phyloP scores from a whole-genome alignment of 371 early-diverging fungal species.

The Rhizopus microsporus region DNA sequence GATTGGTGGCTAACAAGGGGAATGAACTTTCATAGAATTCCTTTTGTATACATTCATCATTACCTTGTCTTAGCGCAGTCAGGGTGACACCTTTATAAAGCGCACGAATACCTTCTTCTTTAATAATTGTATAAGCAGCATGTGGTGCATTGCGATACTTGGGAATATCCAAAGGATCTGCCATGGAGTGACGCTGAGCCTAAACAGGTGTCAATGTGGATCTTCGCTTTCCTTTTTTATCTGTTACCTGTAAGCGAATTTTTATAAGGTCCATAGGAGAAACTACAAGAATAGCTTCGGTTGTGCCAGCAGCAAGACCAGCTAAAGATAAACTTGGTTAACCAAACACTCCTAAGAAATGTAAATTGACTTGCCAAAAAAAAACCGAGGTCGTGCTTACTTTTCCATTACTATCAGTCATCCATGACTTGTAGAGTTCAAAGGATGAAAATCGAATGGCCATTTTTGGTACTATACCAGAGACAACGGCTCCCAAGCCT shows the following conservation, averaged over 20 bases:
- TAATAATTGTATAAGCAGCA: conserved; percentile 88
- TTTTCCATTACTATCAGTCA: conserved; percentile 74
- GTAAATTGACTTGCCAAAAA: conserved; percentile 59
- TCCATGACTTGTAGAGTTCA: conserved; percentile 86
- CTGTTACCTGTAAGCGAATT: conserved; percentile 83
- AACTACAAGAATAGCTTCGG: conserved; percentile 93
- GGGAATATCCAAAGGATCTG: conserved; percentile 96
- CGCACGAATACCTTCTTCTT: conserved; percentile 89
- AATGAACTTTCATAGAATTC: neutral
- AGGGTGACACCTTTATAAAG: conserved; percentile 94
- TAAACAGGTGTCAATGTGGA: neutral
- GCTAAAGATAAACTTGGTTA: conserved; percentile 51
- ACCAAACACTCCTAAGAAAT: neutral
- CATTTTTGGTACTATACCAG: conserved; percentile 98
- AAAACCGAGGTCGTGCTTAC: conserved; percentile 78
- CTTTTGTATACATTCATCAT: neutral
- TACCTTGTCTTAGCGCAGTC: conserved; percentile 93
- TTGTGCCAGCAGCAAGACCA: conserved; percentile 93
- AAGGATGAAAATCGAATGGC: conserved; percentile 97
- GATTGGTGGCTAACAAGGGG: conserved; percentile 85
- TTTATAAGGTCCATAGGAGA: conserved; percentile 98
- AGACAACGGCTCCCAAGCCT: conserved; percentile 97
- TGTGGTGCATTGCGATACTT: conserved; percentile 96
- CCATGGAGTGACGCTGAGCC: conserved; percentile 94
- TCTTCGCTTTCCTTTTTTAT: neutral